Percentiles rank a stretch among this genome's conserved stretches.
Evolutionary conservation across 192 early-diverging fungal genomes (phyloP).

Genomic region (Umbelopsis isabellina): DNA sequence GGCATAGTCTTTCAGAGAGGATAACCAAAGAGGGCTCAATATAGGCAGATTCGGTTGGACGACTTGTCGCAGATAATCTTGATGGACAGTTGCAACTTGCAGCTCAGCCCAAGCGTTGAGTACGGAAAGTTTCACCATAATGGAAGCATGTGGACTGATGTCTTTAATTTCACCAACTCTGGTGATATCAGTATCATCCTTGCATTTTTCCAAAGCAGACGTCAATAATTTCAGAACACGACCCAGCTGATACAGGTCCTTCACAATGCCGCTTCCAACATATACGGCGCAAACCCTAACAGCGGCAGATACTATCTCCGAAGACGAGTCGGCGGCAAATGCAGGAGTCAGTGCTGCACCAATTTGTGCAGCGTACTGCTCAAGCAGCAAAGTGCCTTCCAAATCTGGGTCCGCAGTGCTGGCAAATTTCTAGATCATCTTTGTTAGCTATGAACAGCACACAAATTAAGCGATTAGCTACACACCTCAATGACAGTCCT

Average conservation of each 20-base stretch:
- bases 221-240: constrained; percentile 75
- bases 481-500: constrained; percentile 71
- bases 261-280: constrained; percentile 85
- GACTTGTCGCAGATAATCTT: constrained; percentile 63
- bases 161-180: constrained; percentile 59
- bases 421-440: constrained; percentile 56
- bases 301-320: constrained; percentile 75
- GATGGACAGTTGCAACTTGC: constrained; percentile 65
- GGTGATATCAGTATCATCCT: constrained; percentile 54
- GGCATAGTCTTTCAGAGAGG: constrained; percentile 64
- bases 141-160: constrained; percentile 73
- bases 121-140: constrained; percentile 77
- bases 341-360: constrained; percentile 88
- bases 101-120: constrained; percentile 83
- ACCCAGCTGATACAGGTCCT: constrained; percentile 72
- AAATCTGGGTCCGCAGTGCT: constrained; percentile 87
- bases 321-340: constrained; percentile 73
- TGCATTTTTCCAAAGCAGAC: constrained; percentile 70
- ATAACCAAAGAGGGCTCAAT: constrained; percentile 66
- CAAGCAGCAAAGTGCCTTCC: constrained; percentile 78
- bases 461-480: background rate
- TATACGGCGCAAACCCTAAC: constrained; percentile 83
- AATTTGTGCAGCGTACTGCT: constrained; percentile 95
- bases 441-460: background rate
- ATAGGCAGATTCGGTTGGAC: constrained; percentile 58